Conservation (phyloP, 768 basidiomycete species). For the Naganishia onofrii region DNA sequence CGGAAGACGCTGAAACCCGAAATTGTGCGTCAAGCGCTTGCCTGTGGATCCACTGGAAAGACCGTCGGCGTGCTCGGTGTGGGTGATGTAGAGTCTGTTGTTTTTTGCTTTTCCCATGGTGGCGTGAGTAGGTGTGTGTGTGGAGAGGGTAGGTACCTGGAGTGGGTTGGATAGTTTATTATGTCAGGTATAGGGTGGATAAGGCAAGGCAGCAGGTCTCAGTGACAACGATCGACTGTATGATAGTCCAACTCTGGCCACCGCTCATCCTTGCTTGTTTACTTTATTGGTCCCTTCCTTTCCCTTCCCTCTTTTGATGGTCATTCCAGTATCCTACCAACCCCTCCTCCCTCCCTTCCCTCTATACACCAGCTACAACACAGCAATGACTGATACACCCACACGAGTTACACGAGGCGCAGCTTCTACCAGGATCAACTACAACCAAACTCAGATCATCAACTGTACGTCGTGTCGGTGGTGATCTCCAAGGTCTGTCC, state of each 20-base stretch:
- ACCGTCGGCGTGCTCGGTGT: slow-evolving; percentile 48
- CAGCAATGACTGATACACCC: slow-evolving; percentile 1
- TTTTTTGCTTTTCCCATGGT: slow-evolving; percentile 28
- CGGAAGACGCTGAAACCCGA: slow-evolving; percentile 48
- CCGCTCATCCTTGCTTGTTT: background rate
- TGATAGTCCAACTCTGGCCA: background rate
- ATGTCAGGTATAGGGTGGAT: no score
- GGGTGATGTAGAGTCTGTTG: slow-evolving; percentile 42
- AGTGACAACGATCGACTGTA: no score
- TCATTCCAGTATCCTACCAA: background rate
- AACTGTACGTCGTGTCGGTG: background rate
- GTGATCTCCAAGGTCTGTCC: background rate
- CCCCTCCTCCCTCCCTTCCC: background rate
- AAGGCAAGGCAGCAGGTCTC: no score
- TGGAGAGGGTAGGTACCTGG: no score
- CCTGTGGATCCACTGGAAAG: slow-evolving; percentile 48
- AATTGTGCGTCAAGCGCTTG: slow-evolving; percentile 36
- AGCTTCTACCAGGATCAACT: slow-evolving; percentile 17
- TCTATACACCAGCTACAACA: background rate
- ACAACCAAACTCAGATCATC: slow-evolving; percentile 27
- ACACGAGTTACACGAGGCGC: slow-evolving; percentile 22
- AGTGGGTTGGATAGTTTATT: no score
- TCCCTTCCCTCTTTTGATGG: background rate
- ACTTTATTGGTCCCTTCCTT: background rate
- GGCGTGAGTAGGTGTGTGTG: no score